phyloP scores from a whole-genome alignment of 2,329 filamentous ascomycete genomes.

The Trichophyton schoenleinii region DNA sequence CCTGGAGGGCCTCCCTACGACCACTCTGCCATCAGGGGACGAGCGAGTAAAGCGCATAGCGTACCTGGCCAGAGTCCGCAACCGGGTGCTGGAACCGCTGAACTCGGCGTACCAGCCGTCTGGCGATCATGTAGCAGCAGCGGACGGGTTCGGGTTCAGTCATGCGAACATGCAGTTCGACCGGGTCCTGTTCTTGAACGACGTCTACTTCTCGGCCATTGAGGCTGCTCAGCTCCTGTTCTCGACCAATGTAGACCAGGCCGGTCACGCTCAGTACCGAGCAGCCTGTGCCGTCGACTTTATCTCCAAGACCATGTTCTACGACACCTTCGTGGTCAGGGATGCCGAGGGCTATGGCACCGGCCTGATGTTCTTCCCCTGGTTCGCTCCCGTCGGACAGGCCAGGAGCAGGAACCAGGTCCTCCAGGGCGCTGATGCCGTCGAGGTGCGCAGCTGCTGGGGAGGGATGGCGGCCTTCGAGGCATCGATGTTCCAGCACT shows the following conservation, averaged over 20 bases:
- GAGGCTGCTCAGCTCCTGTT: conserved; percentile 9
- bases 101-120: conserved; percentile 2
- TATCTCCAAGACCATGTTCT: conserved; percentile 9
- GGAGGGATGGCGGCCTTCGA: conserved; percentile 10
- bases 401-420: conserved; percentile 7
- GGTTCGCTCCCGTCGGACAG: conserved; percentile 6
- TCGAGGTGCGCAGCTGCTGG: conserved; percentile 11
- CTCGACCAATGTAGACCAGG: conserved; percentile 9
- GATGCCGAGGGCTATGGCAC: conserved; percentile 10
- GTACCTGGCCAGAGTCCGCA: conserved; percentile 10
- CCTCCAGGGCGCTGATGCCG: conserved; percentile 7
- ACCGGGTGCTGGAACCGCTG: conserved; percentile 8
- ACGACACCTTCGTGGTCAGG: conserved; percentile 11
- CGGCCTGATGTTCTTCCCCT: conserved; percentile 10
- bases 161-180: conserved; percentile 6
- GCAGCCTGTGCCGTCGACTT: conserved; percentile 11
- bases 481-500: conserved; percentile 2
- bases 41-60: conserved; percentile 8
- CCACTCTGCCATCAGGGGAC: conserved; percentile 2
- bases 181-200: conserved; percentile 10
- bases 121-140: background rate
- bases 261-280: conserved; percentile 7
- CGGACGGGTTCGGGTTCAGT: conserved; percentile 2
- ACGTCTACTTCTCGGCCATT: conserved; percentile 8
- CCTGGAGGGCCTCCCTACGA: conserved; percentile 2